Conservation (phyloP, 805 yeast species). For the Ogataea neopini region DNA sequence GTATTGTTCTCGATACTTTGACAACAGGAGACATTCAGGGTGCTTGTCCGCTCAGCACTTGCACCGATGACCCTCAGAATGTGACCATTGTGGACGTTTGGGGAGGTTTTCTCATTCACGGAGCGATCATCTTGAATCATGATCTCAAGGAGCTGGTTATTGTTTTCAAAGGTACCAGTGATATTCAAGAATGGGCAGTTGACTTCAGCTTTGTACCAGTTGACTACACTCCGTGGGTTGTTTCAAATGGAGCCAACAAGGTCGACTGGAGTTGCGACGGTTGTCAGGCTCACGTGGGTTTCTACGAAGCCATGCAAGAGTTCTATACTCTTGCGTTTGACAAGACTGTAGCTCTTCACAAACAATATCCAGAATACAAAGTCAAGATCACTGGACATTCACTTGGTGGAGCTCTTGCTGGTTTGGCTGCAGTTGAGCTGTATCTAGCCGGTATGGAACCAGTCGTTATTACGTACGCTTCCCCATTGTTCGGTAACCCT, state of each 20-base stretch:
- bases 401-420: slow-evolving; percentile 63
- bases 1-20: slow-evolving; percentile 31
- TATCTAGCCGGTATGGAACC: slow-evolving; percentile 56
- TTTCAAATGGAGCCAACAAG: slow-evolving; percentile 22
- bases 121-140: slow-evolving; percentile 54
- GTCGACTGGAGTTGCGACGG: slow-evolving; percentile 39
- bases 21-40: slow-evolving; percentile 29
- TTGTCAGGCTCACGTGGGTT: slow-evolving; percentile 68
- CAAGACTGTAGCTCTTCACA: slow-evolving; percentile 37
- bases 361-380: slow-evolving; percentile 47
- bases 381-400: slow-evolving; percentile 72
- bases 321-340: slow-evolving; percentile 41
- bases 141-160: slow-evolving; percentile 43
- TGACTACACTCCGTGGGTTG: slow-evolving; percentile 44
- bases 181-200: slow-evolving; percentile 60
- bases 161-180: slow-evolving; percentile 64
- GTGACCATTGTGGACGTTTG: slow-evolving; percentile 42
- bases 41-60: slow-evolving; percentile 38
- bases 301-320: slow-evolving; percentile 46
- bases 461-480: slow-evolving; percentile 57
- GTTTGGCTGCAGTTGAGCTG: slow-evolving; percentile 63
- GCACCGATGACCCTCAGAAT: slow-evolving; percentile 24
- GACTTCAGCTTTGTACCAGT: slow-evolving; percentile 54
- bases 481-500: slow-evolving; percentile 64
- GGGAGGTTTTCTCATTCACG: slow-evolving; percentile 50